Conservation (phyloP, 306 rosid genomes). For the Crotalaria pallida region DNA sequence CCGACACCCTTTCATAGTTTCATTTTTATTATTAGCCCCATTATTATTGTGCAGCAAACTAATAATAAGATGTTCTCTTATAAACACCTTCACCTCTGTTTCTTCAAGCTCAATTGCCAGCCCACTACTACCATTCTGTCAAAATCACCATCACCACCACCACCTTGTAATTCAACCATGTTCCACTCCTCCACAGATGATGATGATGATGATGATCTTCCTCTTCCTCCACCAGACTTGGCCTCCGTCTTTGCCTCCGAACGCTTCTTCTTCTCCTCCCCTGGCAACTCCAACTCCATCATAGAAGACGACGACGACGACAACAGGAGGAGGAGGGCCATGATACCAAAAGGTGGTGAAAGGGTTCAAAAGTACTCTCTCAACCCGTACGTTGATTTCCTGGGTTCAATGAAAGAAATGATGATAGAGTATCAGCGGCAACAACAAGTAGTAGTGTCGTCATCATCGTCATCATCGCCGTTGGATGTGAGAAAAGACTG, state of each 20-base stretch:
- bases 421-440: conserved; percentile 83
- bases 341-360: conserved; percentile 34
- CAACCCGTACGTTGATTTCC: conserved; percentile 68
- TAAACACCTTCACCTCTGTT: conserved; percentile 57
- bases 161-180: conserved; percentile 9
- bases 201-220: neutral
- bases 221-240: conserved; percentile 50
- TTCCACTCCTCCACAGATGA: conserved; percentile 19
- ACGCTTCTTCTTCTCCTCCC: conserved; percentile 92
- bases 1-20: too few species aligned
- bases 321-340: neutral
- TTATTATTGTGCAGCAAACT: neutral
- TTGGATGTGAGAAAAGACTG: conserved; percentile 42
- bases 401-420: conserved; percentile 87
- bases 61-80: conserved; percentile 50
- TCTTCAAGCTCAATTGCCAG: conserved; percentile 64
- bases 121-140: conserved; percentile 39
- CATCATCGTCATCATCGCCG: too few species aligned
- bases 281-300: conserved; percentile 85
- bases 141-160: conserved; percentile 21
- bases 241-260: conserved; percentile 63
- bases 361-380: conserved; percentile 58
- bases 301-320: conserved; percentile 42
- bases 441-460: too few species aligned
- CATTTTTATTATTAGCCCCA: too few species aligned